Evolutionary conservation across 2,329 filamentous ascomycete genomes (phyloP).

Genomic region (Volutella citrinella): DNA sequence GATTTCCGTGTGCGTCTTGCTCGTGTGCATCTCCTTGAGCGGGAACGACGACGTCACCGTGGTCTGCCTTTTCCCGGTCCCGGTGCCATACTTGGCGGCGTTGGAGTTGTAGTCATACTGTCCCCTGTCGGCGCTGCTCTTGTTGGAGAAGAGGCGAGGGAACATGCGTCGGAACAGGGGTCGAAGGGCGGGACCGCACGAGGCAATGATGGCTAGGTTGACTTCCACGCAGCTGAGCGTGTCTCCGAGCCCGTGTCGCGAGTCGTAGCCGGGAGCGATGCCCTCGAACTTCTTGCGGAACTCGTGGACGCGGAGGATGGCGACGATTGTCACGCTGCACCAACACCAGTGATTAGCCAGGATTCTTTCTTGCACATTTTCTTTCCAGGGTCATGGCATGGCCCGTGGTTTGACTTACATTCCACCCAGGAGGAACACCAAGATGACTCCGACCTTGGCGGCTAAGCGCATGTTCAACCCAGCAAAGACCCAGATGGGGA

Average conservation of each 20-base stretch:
- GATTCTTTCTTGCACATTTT: too few relatives aligned
- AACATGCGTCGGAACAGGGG: conserved; percentile 20
- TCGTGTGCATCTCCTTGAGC: conserved; percentile 15
- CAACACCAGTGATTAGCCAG: too few relatives aligned
- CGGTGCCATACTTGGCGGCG: conserved; percentile 7
- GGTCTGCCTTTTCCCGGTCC: conserved; percentile 7
- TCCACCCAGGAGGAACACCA: conserved; percentile 37
- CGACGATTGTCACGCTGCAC: conserved; percentile 30
- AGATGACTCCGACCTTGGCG: conserved; percentile 37
- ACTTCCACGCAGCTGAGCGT: conserved; percentile 31
- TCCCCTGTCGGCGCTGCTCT: conserved; percentile 8
- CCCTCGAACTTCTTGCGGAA: conserved; percentile 17
- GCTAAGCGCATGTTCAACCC: conserved; percentile 36
- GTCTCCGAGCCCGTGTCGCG: conserved; percentile 26
- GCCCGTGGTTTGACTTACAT: conserved; percentile 25
- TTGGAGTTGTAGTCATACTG: conserved; percentile 14
- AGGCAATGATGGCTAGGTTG: conserved; percentile 36
- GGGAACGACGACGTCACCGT: conserved; percentile 1
- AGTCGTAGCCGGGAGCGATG: conserved; percentile 18
- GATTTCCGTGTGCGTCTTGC: conserved; percentile 16
- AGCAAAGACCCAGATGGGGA: conserved; percentile 41
- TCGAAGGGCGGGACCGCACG: conserved; percentile 27
- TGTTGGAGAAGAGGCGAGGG: conserved; percentile 18
- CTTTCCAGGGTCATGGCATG: too few relatives aligned
- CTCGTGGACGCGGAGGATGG: conserved; percentile 29